Conservation (phyloP, 73 alveolate species). For the Uronychia setigera region DNA sequence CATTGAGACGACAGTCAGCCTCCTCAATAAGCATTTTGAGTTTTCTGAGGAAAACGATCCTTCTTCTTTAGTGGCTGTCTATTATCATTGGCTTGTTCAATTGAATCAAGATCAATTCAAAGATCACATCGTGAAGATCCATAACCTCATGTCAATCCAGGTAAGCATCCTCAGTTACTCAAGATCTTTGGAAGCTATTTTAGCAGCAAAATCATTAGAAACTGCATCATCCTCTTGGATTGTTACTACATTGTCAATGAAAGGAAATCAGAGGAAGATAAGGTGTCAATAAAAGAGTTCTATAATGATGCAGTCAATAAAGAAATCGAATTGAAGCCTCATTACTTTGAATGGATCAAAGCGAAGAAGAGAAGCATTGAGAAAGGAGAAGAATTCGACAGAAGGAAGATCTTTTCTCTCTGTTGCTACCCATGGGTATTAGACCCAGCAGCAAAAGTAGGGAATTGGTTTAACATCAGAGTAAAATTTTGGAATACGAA, state of each 20-base stretch:
- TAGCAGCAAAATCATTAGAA: not conserved
- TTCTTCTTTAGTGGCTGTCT: not conserved
- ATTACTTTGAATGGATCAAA: conserved; percentile 49
- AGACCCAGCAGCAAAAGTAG: conserved; percentile 79
- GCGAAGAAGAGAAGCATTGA: conserved; percentile 18
- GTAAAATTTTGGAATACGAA: conserved; percentile 66
- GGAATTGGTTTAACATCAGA: not conserved
- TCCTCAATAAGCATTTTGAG: not conserved
- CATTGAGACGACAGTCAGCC: not conserved
- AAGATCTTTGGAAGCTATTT: conserved; percentile 10
- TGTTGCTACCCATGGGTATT: conserved; percentile 77
- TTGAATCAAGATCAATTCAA: not conserved
- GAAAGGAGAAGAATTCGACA: conserved; percentile 35
- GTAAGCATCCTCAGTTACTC: too few species aligned
- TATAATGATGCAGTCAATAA: conserved; percentile 67
- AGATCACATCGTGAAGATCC: not conserved
- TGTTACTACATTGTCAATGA: conserved; percentile 31
- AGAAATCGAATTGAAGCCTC: conserved; percentile 25
- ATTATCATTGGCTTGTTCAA: not conserved
- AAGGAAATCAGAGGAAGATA: conserved; percentile 36
- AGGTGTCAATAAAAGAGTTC: conserved; percentile 54
- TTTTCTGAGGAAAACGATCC: not conserved
- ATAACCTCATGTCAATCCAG: conserved; percentile 4
- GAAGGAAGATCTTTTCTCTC: conserved; percentile 51
- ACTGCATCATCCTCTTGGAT: conserved; percentile 19